Percentiles rank a stretch among this genome's conserved stretches.
These are phyloP conservation scores for Colletotrichum tanaceti DNA, from an alignment of 2,329 filamentous ascomycete species.

Conservation along the genomic window DNA sequence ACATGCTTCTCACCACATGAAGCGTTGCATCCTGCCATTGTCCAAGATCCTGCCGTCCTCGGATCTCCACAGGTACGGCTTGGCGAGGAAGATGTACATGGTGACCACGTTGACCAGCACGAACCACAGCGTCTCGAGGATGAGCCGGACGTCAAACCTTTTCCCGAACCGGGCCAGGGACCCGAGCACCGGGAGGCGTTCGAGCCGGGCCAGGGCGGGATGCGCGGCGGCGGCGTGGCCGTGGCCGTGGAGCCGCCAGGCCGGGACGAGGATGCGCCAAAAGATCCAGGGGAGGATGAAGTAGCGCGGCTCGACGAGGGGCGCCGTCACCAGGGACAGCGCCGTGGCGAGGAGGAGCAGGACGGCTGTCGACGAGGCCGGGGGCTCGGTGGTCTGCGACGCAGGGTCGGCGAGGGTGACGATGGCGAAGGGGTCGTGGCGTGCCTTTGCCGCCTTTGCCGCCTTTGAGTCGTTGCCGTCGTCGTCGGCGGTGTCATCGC, in stretches of 20 bases:
- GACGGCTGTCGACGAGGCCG: constrained; percentile 63
- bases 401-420: constrained; percentile 43
- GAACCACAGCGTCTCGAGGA: constrained; percentile 77
- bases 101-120: constrained; percentile 72
- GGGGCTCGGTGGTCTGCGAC: constrained; percentile 47
- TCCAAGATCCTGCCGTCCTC: constrained; percentile 65
- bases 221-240: not conserved
- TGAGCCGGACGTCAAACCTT: constrained; percentile 60
- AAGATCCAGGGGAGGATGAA: constrained; percentile 96
- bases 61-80: constrained; percentile 74
- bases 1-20: constrained; percentile 75
- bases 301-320: constrained; percentile 94
- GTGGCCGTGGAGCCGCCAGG: constrained; percentile 48
- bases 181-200: constrained; percentile 25
- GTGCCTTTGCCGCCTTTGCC: constrained; percentile 3
- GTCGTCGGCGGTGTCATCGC: not conserved
- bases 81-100: constrained; percentile 76
- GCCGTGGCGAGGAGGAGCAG: constrained; percentile 75
- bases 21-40: constrained; percentile 73
- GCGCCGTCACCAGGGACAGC: constrained; percentile 85
- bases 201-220: not conserved
- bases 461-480: not conserved
- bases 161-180: constrained; percentile 33
- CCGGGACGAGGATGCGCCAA: constrained; percentile 84
- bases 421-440: constrained; percentile 36